A percentile compares a stretch with the other conserved stretches of the same genome.
These are phyloP conservation scores for Teunomyces aglyptinius DNA, from an alignment of 805 yeast species.

Conservation along the genomic window DNA sequence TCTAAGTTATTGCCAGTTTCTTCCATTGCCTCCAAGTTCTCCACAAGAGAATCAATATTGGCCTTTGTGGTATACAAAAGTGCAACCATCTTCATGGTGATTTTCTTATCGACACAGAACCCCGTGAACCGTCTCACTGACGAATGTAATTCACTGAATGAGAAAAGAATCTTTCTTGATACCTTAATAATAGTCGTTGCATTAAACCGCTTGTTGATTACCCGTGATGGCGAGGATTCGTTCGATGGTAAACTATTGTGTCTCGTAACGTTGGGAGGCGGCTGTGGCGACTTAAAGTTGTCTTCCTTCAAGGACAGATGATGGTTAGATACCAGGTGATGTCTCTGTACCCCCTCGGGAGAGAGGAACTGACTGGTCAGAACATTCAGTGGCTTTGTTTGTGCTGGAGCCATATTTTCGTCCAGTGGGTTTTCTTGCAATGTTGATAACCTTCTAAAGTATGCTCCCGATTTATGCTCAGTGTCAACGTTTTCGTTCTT, in stretches of 20 bases:
- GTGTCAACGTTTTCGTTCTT: constrained; percentile 38
- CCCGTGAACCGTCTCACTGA: constrained; percentile 56
- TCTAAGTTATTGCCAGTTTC: constrained; percentile 32
- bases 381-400: not conserved
- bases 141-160: constrained; percentile 64
- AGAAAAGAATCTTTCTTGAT: constrained; percentile 59
- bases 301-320: not conserved
- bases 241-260: constrained; percentile 8
- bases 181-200: constrained; percentile 35
- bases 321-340: constrained; percentile 6
- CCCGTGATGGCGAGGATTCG: constrained; percentile 11
- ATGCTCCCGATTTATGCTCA: constrained; percentile 57
- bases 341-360: constrained; percentile 4
- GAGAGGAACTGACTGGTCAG: not conserved
- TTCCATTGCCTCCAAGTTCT: constrained; percentile 52
- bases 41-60: constrained; percentile 56
- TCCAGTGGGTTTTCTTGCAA: constrained; percentile 51
- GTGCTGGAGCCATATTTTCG: constrained; percentile 11
- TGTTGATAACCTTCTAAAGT: constrained; percentile 63
- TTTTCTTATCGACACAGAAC: constrained; percentile 54
- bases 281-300: constrained; percentile 1
- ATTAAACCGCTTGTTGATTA: constrained; percentile 6
- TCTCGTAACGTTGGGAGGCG: not conserved
- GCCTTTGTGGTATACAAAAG: constrained; percentile 51
- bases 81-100: constrained; percentile 54